These are phyloP conservation scores for Venturia effusa DNA, from an alignment of 2,329 filamentous ascomycete genomes.

Conservation along the genomic window DNA sequence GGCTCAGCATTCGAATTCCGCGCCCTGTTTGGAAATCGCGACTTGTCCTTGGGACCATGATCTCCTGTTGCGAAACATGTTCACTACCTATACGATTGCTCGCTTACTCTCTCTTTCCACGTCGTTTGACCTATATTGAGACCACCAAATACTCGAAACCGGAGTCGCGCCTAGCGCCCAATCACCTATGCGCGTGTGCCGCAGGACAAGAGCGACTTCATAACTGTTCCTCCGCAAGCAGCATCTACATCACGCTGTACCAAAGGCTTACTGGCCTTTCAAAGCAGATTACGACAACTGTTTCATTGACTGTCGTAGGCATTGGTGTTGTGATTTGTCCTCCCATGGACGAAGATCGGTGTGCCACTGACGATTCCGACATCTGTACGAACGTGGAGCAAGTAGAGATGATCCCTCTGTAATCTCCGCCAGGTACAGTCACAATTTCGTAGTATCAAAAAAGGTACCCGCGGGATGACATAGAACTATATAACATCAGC, in stretches of 20 bases:
- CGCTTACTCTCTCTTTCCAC: not conserved
- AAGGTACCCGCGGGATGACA: not conserved
- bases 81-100: not conserved
- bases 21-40: not conserved
- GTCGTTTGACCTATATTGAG: not conserved
- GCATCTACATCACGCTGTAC: not conserved
- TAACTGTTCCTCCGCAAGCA: not conserved
- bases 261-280: not conserved
- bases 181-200: not conserved
- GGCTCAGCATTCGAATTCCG: not conserved
- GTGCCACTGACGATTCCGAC: not conserved
- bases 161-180: not conserved
- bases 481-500: not conserved
- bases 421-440: not conserved
- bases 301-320: not conserved
- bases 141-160: not conserved
- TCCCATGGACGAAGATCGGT: not conserved
- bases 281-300: not conserved
- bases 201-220: not conserved
- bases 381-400: not conserved
- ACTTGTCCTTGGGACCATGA: not conserved
- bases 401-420: not conserved
- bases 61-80: not conserved
- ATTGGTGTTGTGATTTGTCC: not conserved
- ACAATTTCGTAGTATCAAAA: not conserved